phyloP scores from a whole-genome alignment of 1,139 yeast species.

The Zygosaccharomyces pseudobailii region DNA sequence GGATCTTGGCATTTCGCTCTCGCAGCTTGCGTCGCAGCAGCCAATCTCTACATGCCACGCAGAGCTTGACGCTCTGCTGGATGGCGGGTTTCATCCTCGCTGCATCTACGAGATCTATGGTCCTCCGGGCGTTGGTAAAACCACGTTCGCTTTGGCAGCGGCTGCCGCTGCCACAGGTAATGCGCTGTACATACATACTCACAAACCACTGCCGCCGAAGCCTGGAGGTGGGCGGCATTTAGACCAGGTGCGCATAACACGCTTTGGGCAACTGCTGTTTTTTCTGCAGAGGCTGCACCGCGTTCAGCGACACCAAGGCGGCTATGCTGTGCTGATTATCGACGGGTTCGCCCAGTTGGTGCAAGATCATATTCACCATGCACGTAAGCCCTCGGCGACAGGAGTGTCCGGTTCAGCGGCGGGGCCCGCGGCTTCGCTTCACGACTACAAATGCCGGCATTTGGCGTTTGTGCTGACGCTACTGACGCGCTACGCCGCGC shows the following conservation, averaged over 20 bases:
- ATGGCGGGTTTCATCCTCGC: constrained; percentile 27
- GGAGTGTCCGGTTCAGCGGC: not conserved
- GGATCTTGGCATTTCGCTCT: constrained; percentile 33
- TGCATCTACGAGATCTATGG: constrained; percentile 33
- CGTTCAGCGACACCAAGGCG: not conserved
- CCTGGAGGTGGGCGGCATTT: not conserved
- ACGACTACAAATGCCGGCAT: constrained; percentile 27
- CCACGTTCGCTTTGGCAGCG: constrained; percentile 20
- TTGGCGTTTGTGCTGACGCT: constrained; percentile 24
- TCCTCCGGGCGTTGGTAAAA: constrained; percentile 34
- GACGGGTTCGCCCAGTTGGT: constrained; percentile 32
- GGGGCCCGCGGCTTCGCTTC: constrained; percentile 12
- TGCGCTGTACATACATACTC: constrained; percentile 30
- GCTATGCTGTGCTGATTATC: constrained; percentile 24
- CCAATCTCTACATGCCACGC: constrained; percentile 24
- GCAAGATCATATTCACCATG: constrained; percentile 23
- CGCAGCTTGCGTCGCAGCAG: constrained; percentile 28
- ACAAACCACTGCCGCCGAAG: constrained; percentile 15
- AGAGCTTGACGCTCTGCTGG: constrained; percentile 23
- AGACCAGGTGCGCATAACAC: constrained; percentile 12
- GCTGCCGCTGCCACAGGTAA: constrained; percentile 11
- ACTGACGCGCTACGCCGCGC: constrained; percentile 28
- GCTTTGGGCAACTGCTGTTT: constrained; percentile 25
- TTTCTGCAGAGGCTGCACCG: constrained; percentile 22
- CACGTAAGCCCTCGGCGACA: constrained; percentile 9